Percentiles rank a stretch among this genome's conserved stretches.
Conservation (phyloP, 495 filamentous ascomycete genomes). For the Cenococcum geophilum region DNA sequence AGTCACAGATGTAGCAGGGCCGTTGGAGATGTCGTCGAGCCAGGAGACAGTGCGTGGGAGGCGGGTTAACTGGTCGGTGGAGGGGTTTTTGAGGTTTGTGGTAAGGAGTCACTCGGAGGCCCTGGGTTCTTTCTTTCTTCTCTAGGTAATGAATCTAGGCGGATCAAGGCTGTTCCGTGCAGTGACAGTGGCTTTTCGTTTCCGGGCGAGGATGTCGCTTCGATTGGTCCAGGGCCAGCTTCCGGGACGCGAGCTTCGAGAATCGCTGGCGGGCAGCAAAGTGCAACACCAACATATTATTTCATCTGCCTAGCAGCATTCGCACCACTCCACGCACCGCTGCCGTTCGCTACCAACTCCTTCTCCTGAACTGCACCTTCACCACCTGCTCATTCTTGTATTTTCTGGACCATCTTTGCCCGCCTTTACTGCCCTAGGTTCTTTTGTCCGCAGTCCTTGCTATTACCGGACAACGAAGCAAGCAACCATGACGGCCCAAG, state of each 20-base stretch:
- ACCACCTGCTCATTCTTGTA: background rate
- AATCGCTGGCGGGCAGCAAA: background rate
- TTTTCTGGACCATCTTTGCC: background rate
- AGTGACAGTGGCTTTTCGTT: background rate
- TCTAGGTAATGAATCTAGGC: too few relatives aligned
- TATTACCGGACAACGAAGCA: background rate
- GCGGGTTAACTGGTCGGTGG: background rate
- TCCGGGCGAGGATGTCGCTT: background rate
- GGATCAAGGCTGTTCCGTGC: too few relatives aligned
- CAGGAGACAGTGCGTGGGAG: background rate
- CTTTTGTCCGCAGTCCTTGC: background rate
- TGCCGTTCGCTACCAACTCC: background rate
- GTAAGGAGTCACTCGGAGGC: background rate
- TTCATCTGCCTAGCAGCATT: background rate
- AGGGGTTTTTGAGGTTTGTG: background rate
- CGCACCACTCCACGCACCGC: background rate
- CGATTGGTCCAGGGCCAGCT: background rate
- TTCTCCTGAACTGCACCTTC: background rate
- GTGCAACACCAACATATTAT: background rate
- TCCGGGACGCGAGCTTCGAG: background rate
- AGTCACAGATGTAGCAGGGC: too few relatives aligned
- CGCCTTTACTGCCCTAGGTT: background rate
- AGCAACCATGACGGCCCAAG: conserved; percentile 44
- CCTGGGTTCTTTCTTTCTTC: background rate
- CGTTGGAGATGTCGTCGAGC: background rate